Evolutionary conservation across 139 green algal genomes (phyloP).

Genomic region (Chlorella sp.): DNA sequence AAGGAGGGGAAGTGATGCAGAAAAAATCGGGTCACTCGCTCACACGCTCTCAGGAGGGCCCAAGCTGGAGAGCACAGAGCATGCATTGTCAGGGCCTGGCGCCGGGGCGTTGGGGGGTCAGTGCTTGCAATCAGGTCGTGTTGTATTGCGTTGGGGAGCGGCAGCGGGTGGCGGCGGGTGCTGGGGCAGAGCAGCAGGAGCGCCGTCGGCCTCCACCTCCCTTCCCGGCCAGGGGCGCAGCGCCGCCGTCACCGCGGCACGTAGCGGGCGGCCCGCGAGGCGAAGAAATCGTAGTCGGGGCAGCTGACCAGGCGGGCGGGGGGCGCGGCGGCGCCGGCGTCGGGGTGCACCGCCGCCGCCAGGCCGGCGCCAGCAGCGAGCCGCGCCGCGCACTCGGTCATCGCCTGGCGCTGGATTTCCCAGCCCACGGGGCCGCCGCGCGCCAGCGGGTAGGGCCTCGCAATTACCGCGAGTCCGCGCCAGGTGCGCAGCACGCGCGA

Average conservation of each 20-base stretch:
- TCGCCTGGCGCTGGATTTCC: slow-evolving; percentile 47
- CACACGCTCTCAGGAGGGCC: no score
- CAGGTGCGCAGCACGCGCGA: slow-evolving; percentile 12
- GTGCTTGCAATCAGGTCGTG: no score
- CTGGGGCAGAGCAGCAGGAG: not conserved
- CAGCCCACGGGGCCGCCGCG: slow-evolving; percentile 41
- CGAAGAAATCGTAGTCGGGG: slow-evolving; percentile 45
- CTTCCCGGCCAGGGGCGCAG: not conserved
- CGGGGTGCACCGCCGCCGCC: not conserved
- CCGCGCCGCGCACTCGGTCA: slow-evolving; percentile 30
- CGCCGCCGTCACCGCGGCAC: not conserved
- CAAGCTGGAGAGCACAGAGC: no score
- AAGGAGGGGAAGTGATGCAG: no score
- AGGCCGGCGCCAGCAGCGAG: slow-evolving; percentile 26
- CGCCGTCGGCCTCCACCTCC: not conserved
- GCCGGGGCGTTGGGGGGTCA: not conserved
- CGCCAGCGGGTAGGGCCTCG: slow-evolving; percentile 30
- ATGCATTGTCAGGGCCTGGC: no score
- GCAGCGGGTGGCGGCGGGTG: not conserved
- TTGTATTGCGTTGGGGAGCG: not conserved
- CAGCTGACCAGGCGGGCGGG: slow-evolving; percentile 6
- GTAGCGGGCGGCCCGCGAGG: not conserved
- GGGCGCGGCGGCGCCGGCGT: not conserved
- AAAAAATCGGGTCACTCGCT: no score
- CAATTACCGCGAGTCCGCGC: slow-evolving; percentile 23